Percentiles rank a stretch among this genome's conserved stretches.
Conservation (phyloP, 805 yeast genomes). For the Metschnikowia borealis region DNA sequence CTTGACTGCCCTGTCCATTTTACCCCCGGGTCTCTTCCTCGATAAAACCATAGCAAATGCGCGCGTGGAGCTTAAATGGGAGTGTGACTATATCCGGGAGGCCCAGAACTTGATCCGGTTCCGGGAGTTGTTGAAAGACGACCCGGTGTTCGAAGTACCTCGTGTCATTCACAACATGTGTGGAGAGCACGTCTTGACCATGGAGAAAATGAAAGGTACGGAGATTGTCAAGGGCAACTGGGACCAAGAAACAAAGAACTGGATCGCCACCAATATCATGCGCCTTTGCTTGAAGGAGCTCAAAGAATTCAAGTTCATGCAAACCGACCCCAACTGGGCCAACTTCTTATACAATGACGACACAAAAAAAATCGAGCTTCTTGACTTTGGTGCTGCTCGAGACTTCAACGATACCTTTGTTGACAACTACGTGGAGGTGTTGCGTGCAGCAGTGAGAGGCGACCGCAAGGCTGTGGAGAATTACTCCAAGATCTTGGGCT, state of each 20-base stretch:
- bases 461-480: conserved; percentile 63
- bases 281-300: conserved; percentile 81
- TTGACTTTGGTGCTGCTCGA: conserved; percentile 96
- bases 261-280: conserved; percentile 85
- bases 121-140: conserved; percentile 48
- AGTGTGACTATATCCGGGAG: conserved; percentile 91
- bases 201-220: conserved; percentile 81
- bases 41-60: conserved; percentile 94
- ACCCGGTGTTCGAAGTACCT: conserved; percentile 73
- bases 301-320: conserved; percentile 85
- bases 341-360: conserved; percentile 78
- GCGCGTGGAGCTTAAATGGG: conserved; percentile 91
- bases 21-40: conserved; percentile 88
- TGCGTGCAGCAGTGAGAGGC: conserved; percentile 68
- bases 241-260: conserved; percentile 69
- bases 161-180: conserved; percentile 71
- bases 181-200: conserved; percentile 80
- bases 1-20: conserved; percentile 76
- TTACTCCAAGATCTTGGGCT: conserved; percentile 73
- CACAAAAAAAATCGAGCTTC: conserved; percentile 72
- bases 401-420: conserved; percentile 69
- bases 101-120: conserved; percentile 72
- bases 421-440: conserved; percentile 59
- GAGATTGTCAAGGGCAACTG: conserved; percentile 77
- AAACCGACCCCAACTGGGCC: conserved; percentile 99